Evolutionary conservation across 305 asterid species (phyloP).

Genomic region (Fraxinus sp.): DNA sequence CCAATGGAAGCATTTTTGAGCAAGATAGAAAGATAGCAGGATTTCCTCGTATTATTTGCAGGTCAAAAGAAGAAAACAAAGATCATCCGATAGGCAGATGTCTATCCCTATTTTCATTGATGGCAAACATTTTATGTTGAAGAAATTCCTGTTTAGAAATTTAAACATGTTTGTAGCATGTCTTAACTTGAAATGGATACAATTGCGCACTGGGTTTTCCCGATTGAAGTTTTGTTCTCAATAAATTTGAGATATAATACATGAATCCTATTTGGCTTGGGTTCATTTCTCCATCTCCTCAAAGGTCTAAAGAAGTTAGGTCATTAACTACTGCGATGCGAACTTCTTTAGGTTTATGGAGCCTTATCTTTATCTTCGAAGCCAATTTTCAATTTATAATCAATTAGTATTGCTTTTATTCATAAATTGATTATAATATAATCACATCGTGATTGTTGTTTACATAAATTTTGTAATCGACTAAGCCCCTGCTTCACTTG

Average conservation of each 20-base stretch:
- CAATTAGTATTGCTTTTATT: neutral
- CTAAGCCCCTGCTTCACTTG: neutral
- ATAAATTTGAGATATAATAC: neutral
- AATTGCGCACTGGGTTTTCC: neutral
- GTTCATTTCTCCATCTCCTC: neutral
- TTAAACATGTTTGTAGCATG: neutral
- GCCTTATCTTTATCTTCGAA: neutral
- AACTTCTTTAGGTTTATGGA: neutral
- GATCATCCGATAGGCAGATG: neutral
- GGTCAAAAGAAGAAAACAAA: neutral
- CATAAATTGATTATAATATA: neutral
- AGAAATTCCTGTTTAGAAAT: neutral
- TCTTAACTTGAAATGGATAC: neutral
- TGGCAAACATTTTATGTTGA: neutral
- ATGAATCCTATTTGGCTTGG: neutral
- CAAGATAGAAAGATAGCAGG: constrained; percentile 75
- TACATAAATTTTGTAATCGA: neutral
- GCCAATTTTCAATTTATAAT: neutral
- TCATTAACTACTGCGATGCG: neutral
- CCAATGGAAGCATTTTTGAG: constrained; percentile 84
- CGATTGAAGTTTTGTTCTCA: neutral
- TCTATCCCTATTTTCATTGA: neutral
- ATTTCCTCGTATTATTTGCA: neutral
- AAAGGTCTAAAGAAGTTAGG: neutral
- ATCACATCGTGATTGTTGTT: neutral